These are phyloP conservation scores for Glebionis coronaria DNA, from an alignment of 129 eudicot genomes.

Conservation along the genomic window DNA sequence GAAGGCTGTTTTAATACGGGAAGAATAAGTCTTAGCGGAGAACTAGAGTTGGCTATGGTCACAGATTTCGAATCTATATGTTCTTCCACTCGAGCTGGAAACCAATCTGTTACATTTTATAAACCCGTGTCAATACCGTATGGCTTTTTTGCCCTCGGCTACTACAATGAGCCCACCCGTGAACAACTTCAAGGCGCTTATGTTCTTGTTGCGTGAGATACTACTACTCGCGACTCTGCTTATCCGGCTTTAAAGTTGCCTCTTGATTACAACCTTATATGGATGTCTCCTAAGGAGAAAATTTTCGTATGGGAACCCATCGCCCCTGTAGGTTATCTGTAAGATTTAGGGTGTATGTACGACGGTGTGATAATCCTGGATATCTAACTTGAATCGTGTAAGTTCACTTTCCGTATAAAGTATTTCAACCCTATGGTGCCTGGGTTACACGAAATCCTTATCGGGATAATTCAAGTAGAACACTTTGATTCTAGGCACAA, in stretches of 20 bases:
- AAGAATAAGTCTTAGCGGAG: slow-evolving; percentile 58
- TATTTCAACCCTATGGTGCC: too few relatives aligned
- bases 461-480: too few relatives aligned
- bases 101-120: slow-evolving; percentile 56
- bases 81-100: slow-evolving; percentile 35
- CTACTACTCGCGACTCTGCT: slow-evolving; percentile 10
- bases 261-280: slow-evolving; percentile 48
- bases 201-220: slow-evolving; percentile 61
- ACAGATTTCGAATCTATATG: slow-evolving; percentile 48
- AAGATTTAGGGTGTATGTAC: too few relatives aligned
- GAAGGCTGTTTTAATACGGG: slow-evolving; percentile 65
- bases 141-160: slow-evolving; percentile 67
- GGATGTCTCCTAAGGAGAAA: slow-evolving; percentile 34
- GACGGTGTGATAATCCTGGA: too few relatives aligned
- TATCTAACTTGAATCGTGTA: too few relatives aligned
- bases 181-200: slow-evolving; percentile 54
- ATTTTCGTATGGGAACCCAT: slow-evolving; percentile 69
- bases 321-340: slow-evolving; percentile 71
- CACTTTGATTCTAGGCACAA: too few relatives aligned
- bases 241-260: slow-evolving; percentile 56
- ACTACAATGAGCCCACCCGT: slow-evolving; percentile 63
- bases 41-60: slow-evolving; percentile 56
- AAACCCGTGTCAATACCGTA: slow-evolving; percentile 69
- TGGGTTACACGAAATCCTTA: too few relatives aligned
- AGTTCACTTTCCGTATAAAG: too few relatives aligned